Evolutionary conservation across 2,329 filamentous ascomycete genomes (phyloP).

Genomic region (Fusarium marasasianum): DNA sequence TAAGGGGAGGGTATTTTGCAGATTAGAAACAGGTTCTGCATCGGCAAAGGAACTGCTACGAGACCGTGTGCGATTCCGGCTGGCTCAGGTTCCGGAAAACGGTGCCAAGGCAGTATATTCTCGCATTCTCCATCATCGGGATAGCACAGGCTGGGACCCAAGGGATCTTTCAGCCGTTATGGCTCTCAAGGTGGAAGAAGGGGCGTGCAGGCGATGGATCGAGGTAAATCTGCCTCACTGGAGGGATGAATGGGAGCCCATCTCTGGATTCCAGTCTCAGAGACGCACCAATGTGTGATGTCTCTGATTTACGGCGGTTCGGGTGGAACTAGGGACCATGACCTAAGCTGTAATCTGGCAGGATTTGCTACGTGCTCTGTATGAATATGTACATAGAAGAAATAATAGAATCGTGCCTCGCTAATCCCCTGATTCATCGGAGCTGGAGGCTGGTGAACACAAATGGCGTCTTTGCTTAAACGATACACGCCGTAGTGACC

Average conservation of each 20-base stretch:
- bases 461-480: accelerated
- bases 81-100: neutral
- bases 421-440: accelerated
- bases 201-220: neutral
- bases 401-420: neutral
- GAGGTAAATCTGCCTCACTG: neutral
- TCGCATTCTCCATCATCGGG: neutral
- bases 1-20: neutral
- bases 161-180: neutral
- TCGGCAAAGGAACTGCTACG: neutral
- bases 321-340: no score
- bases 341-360: accelerated
- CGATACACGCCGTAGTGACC: accelerated
- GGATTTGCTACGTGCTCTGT: accelerated
- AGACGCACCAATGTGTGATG: neutral
- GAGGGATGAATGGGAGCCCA: neutral
- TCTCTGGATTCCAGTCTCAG: neutral
- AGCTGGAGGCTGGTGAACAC: neutral
- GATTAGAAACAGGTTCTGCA: neutral
- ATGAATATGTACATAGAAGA: neutral
- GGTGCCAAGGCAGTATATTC: neutral
- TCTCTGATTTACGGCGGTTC: neutral
- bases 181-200: neutral
- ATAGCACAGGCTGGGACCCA: neutral
- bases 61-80: neutral